phyloP scores from a whole-genome alignment of 1,139 yeast species.

The Suhomyces chickasaworum region DNA sequence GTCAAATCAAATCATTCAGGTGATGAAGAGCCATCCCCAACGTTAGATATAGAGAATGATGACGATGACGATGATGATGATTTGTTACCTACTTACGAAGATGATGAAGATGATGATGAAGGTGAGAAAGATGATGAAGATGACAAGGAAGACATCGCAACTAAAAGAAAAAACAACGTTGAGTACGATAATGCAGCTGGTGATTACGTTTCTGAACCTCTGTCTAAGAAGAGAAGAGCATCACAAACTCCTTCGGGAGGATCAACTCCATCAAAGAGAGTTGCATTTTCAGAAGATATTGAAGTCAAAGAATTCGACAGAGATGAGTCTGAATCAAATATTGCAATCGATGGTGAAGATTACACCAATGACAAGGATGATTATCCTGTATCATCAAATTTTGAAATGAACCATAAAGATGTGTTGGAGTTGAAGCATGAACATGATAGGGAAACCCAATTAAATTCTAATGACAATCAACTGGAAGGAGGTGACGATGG shows the following conservation, averaged over 20 bases:
- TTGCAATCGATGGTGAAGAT: constrained; percentile 17
- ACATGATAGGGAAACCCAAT: constrained; percentile 13
- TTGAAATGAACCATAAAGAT: constrained; percentile 33
- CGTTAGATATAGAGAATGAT: constrained; percentile 17
- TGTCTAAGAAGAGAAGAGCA: constrained; percentile 18
- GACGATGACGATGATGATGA: constrained; percentile 29
- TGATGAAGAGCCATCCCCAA: constrained; percentile 18
- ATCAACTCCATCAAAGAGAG: constrained; percentile 39
- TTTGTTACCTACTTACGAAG: constrained; percentile 32
- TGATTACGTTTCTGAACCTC: background rate
- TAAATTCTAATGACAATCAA: background rate
- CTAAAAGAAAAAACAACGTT: background rate
- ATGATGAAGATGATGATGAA: constrained; percentile 19
- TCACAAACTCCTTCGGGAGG: constrained; percentile 29
- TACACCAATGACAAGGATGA: constrained; percentile 16
- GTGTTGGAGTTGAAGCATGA: constrained; percentile 35
- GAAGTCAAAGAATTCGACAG: constrained; percentile 47
- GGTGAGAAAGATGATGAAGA: constrained; percentile 21
- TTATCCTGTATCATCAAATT: constrained; percentile 15
- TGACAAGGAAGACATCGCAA: background rate
- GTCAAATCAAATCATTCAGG: background rate
- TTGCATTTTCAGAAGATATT: constrained; percentile 50
- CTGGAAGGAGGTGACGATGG: constrained; percentile 16
- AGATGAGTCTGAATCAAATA: constrained; percentile 35
- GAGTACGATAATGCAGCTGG: background rate